Evolutionary conservation across 257 asterid species (phyloP).

Genomic region (Solanum verrucosum): DNA sequence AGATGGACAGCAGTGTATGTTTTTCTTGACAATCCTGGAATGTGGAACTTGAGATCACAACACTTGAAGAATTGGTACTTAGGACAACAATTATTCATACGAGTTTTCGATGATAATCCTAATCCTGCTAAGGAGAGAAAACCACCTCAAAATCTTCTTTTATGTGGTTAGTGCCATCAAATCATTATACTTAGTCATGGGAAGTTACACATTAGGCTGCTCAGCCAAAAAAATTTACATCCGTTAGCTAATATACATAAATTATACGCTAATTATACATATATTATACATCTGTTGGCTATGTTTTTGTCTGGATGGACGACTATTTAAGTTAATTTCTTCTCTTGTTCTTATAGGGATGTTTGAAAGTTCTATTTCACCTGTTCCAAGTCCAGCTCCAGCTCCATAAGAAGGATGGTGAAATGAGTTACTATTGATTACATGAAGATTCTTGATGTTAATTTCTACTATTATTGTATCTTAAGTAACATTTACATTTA

Average conservation of each 20-base stretch:
- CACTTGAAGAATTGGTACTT: conserved; percentile 14
- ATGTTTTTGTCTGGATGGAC: neutral
- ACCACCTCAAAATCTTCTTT: conserved; percentile 13
- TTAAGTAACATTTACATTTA: neutral
- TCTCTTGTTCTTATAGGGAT: neutral
- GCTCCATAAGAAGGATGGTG: conserved; percentile 4
- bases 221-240: neutral
- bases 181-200: neutral
- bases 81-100: conserved; percentile 10
- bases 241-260: neutral
- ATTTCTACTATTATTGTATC: neutral
- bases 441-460: neutral
- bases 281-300: neutral
- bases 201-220: neutral
- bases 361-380: conserved; percentile 1
- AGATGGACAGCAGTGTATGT: conserved; percentile 13
- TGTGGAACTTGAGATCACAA: conserved; percentile 24
- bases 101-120: conserved; percentile 12
- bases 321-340: neutral
- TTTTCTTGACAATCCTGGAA: conserved; percentile 19
- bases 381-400: neutral
- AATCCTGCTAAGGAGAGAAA: conserved; percentile 17
- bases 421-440: neutral
- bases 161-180: conserved; percentile 5
- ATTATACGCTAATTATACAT: neutral